phyloP scores from a whole-genome alignment of 164 flowering plant genomes.

The Nymphaea colorata region DNA sequence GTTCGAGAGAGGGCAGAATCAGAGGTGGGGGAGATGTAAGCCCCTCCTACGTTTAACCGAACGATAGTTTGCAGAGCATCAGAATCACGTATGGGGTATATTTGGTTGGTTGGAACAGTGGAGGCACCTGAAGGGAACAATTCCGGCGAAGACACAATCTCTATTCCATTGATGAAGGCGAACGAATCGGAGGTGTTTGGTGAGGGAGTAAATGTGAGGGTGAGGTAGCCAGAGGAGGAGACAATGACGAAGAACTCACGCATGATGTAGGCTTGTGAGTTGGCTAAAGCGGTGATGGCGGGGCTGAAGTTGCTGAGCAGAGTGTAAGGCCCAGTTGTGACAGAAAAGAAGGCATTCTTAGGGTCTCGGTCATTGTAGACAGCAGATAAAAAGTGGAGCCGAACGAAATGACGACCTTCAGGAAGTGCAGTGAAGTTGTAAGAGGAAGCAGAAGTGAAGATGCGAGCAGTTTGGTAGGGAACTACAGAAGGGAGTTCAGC shows the following conservation, averaged over 20 bases:
- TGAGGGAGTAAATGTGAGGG: constrained; percentile 45
- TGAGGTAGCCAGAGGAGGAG: constrained; percentile 11
- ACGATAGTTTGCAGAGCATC: background rate
- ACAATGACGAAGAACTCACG: constrained; percentile 32
- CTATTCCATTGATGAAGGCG: constrained; percentile 79
- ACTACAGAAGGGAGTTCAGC: constrained; percentile 46
- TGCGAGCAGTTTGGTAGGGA: constrained; percentile 61
- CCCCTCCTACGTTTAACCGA: background rate
- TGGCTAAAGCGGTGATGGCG: constrained; percentile 49
- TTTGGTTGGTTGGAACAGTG: background rate
- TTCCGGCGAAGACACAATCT: constrained; percentile 15
- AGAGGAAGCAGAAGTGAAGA: constrained; percentile 31
- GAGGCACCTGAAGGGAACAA: constrained; percentile 5
- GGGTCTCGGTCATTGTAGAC: constrained; percentile 27
- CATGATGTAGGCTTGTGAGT: constrained; percentile 52
- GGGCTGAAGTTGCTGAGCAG: constrained; percentile 70
- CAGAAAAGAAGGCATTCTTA: constrained; percentile 36
- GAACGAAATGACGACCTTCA: constrained; percentile 22
- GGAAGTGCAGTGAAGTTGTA: constrained; percentile 26
- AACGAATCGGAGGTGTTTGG: constrained; percentile 21
- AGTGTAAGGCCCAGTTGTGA: constrained; percentile 26
- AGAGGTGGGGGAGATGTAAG: background rate
- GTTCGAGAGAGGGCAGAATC: background rate
- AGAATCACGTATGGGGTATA: background rate
- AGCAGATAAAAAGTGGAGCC: constrained; percentile 74